Percentiles rank a stretch among this genome's conserved stretches.
Evolutionary conservation across 495 filamentous ascomycete species (phyloP).

Genomic region (Haplographium delicatum): DNA sequence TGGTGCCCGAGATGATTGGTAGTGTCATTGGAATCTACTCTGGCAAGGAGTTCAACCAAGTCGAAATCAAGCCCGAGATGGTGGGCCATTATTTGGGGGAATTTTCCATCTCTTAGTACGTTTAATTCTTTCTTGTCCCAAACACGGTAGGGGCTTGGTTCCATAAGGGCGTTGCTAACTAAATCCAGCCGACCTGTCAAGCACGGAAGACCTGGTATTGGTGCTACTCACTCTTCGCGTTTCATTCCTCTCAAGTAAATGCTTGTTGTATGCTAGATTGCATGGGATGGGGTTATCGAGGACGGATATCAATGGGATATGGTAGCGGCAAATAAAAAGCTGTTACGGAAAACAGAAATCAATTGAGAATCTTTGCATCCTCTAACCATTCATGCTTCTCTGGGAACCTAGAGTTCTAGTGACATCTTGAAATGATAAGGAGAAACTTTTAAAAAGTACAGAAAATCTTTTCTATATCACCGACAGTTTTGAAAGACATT

Average conservation of each 20-base stretch:
- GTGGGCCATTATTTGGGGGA: constrained; percentile 98
- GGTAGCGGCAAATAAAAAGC: constrained; percentile 6
- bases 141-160: neutral
- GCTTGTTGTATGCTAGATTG: constrained; percentile 14
- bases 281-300: constrained; percentile 14
- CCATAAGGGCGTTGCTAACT: constrained; percentile 29
- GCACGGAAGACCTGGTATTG: constrained; percentile 99
- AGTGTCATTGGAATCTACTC: constrained; percentile 98
- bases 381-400: neutral
- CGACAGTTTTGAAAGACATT: no score
- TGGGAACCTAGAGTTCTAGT: no score
- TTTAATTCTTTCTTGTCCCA: constrained; percentile 24
- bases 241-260: constrained; percentile 99
- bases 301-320: constrained; percentile 11
- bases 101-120: constrained; percentile 99
- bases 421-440: no score
- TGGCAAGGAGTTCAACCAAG: constrained; percentile 99
- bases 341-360: constrained; percentile 24
- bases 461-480: no score
- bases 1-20: constrained; percentile 99
- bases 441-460: no score
- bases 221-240: constrained; percentile 99
- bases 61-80: constrained; percentile 99
- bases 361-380: constrained; percentile 21
- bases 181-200: constrained; percentile 90